These are phyloP conservation scores for Trypanosoma brucei DNA, from an alignment of 208 protist species.

Conservation along the genomic window DNA sequence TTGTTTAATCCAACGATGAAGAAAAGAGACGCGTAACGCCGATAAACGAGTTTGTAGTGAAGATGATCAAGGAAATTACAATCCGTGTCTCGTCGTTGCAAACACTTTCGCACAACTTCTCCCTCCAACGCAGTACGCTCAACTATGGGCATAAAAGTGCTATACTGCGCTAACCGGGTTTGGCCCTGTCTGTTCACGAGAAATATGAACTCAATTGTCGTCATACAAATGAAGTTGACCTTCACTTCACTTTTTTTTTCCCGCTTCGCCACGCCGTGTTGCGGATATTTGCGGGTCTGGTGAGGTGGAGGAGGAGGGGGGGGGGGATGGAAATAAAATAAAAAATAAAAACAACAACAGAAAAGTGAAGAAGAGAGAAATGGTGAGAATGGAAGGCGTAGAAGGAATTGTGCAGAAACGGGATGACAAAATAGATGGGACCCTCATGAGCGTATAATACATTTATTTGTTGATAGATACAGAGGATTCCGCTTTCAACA, in stretches of 20 bases:
- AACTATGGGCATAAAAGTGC: conserved; percentile 61
- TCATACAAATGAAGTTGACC: not conserved
- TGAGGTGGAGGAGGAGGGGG: not conserved
- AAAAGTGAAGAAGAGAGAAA: too few species aligned
- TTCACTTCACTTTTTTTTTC: not conserved
- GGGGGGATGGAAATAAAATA: too few species aligned
- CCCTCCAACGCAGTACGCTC: conserved; percentile 85
- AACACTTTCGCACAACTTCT: conserved; percentile 93
- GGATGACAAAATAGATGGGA: too few species aligned
- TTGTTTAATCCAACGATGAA: conserved; percentile 92
- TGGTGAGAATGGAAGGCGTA: too few species aligned
- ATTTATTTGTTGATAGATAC: too few species aligned
- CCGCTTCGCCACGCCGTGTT: not conserved
- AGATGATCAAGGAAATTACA: conserved; percentile 92
- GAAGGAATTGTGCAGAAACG: too few species aligned
- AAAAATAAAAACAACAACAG: too few species aligned
- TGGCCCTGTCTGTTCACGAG: conserved; percentile 97
- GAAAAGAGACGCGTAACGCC: conserved; percentile 94
- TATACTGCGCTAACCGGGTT: conserved; percentile 93
- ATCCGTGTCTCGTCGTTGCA: conserved; percentile 79
- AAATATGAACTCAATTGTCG: conserved; percentile 93
- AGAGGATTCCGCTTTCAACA: too few species aligned
- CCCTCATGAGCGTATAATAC: too few species aligned
- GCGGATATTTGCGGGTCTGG: not conserved
- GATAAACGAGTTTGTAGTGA: conserved; percentile 91